Percentiles rank a stretch among this genome's conserved stretches.
Conservation (phyloP, 2,329 filamentous ascomycete genomes). For the Knufia petricola region DNA sequence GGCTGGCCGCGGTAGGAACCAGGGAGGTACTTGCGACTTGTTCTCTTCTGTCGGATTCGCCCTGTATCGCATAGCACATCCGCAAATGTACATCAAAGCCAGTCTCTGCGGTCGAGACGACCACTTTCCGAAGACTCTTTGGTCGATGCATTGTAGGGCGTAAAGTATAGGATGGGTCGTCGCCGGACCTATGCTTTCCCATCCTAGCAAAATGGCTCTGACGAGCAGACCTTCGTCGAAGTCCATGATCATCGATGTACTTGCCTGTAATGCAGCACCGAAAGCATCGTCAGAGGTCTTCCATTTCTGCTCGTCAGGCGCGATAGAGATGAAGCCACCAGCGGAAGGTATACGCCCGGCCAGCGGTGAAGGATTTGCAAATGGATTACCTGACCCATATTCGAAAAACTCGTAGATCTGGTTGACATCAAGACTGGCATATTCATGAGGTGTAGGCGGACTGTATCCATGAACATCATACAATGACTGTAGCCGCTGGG, state of each 20-base stretch:
- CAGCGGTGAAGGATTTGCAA: constrained; percentile 14
- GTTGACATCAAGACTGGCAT: background rate
- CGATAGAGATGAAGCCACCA: constrained; percentile 10
- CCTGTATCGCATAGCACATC: constrained; percentile 18
- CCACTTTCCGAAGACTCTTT: constrained; percentile 21
- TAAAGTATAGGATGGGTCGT: constrained; percentile 17
- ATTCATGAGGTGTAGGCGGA: background rate
- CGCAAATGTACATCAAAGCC: constrained; percentile 21
- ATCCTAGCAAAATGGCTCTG: constrained; percentile 19
- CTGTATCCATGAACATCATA: constrained; percentile 1
- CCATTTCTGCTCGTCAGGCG: constrained; percentile 19
- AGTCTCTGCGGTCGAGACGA: constrained; percentile 19
- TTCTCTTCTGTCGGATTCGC: constrained; percentile 20
- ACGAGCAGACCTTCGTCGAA: constrained; percentile 10
- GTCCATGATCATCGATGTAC: constrained; percentile 16
- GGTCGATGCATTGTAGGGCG: constrained; percentile 18
- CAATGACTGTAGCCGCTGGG: constrained; percentile 1
- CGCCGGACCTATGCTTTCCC: constrained; percentile 19
- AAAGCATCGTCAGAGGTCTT: constrained; percentile 20
- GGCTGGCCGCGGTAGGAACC: constrained; percentile 13
- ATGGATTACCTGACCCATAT: constrained; percentile 9
- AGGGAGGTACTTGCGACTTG: constrained; percentile 15
- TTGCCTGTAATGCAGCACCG: constrained; percentile 7
- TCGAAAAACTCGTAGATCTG: constrained; percentile 4
- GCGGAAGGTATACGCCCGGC: constrained; percentile 14